A percentile compares a stretch with the other conserved stretches of the same genome.
Conservation (phyloP, 176 grass and related monocot genomes). For the Hsuehochloa calcarea region DNA sequence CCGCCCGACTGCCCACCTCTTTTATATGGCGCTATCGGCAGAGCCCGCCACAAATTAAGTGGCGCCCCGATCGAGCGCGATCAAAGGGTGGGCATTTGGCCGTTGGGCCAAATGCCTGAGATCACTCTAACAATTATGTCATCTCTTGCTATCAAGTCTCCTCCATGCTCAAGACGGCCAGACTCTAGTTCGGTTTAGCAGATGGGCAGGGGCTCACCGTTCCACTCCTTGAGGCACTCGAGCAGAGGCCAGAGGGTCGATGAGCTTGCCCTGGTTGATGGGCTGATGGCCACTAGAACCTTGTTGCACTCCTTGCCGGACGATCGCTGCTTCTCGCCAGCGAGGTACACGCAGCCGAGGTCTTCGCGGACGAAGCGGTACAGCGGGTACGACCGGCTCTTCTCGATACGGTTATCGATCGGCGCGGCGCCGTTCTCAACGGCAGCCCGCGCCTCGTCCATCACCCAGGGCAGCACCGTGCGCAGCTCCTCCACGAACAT, state of each 20-base stretch:
- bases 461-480: conserved; percentile 44
- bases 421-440: conserved; percentile 48
- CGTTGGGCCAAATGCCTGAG: too few species aligned
- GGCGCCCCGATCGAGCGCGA: too few species aligned
- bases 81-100: too few species aligned
- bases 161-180: not conserved
- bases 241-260: conserved; percentile 69
- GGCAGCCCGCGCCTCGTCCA: conserved; percentile 41
- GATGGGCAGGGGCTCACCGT: not conserved
- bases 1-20: too few species aligned
- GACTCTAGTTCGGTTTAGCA: not conserved
- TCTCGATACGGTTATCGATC: conserved; percentile 45
- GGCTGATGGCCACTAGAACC: conserved; percentile 55
- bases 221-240: conserved; percentile 72
- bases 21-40: too few species aligned
- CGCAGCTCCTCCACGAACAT: conserved; percentile 48
- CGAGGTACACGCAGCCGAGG: conserved; percentile 47
- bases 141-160: not conserved
- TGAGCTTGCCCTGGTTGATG: conserved; percentile 52
- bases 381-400: conserved; percentile 54
- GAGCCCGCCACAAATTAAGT: too few species aligned
- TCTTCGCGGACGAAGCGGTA: conserved; percentile 59
- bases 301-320: conserved; percentile 68
- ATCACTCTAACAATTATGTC: too few species aligned
- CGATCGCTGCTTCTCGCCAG: conserved; percentile 60